These are phyloP conservation scores for Drechslerella stenobrocha DNA, from an alignment of 2,329 filamentous ascomycete genomes.

Conservation along the genomic window DNA sequence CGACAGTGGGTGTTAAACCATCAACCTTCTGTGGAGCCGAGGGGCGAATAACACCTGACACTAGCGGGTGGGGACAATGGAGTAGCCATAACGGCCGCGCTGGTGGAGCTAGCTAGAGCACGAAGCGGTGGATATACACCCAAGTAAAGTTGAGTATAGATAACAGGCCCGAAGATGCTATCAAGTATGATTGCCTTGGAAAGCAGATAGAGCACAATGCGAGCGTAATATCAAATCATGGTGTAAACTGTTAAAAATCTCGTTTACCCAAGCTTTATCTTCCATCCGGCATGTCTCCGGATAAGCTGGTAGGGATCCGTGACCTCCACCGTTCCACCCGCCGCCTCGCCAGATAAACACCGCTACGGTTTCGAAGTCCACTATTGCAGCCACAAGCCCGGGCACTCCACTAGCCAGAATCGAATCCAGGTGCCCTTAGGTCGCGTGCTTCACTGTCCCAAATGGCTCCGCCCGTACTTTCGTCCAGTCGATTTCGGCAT, in stretches of 20 bases:
- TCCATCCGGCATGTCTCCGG: no score
- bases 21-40: no score
- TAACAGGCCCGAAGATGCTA: background rate
- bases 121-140: no score
- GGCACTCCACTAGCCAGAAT: background rate
- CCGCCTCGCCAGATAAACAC: no score
- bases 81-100: no score
- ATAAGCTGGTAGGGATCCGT: no score
- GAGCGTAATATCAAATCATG: slow-evolving; percentile 3
- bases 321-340: background rate
- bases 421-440: background rate
- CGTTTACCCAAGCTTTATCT: slow-evolving; percentile 21
- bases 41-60: no score
- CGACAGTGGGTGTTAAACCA: no score
- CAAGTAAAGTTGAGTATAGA: no score
- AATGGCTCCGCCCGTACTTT: slow-evolving; percentile 84
- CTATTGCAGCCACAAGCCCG: no score
- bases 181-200: background rate
- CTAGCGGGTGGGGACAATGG: no score
- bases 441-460: slow-evolving; percentile 76
- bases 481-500: slow-evolving; percentile 87
- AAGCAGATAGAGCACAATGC: background rate
- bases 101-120: no score
- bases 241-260: slow-evolving; percentile 48
- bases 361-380: background rate